These are phyloP conservation scores for Penicillium sp. DNA, from an alignment of 2,329 filamentous ascomycete species.

Conservation along the genomic window DNA sequence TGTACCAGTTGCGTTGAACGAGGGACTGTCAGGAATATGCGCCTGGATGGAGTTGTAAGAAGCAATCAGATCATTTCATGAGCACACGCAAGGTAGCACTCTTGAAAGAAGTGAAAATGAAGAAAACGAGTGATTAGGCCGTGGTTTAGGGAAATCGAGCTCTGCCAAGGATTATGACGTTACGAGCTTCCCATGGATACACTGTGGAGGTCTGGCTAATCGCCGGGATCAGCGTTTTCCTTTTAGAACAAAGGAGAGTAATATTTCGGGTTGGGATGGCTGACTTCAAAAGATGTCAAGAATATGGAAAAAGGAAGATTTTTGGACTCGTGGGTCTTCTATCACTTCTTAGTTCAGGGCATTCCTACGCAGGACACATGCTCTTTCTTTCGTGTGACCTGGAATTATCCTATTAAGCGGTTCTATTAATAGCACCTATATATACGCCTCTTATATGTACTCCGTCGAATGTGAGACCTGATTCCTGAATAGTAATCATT, in stretches of 20 bases:
- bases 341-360: neutral
- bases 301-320: neutral
- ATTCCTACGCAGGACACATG: too few species aligned
- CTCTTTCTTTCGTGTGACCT: neutral
- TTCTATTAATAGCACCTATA: neutral
- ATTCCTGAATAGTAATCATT: neutral
- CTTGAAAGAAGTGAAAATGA: conserved; percentile 5
- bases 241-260: neutral
- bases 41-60: conserved; percentile 5
- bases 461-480: neutral
- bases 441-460: too few species aligned
- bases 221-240: conserved; percentile 1
- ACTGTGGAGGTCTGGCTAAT: neutral
- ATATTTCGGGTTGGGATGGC: neutral
- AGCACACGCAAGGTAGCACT: conserved; percentile 1
- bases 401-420: neutral
- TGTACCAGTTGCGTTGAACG: conserved; percentile 5
- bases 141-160: conserved; percentile 2
- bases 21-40: conserved; percentile 7
- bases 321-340: too few species aligned
- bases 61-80: conserved; percentile 15
- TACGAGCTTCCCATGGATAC: neutral
- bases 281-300: neutral
- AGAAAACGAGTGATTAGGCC: conserved; percentile 1
- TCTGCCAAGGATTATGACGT: conserved; percentile 11